phyloP scores from a whole-genome alignment of 768 basidiomycete genomes.

The Leccinum imitatum region DNA sequence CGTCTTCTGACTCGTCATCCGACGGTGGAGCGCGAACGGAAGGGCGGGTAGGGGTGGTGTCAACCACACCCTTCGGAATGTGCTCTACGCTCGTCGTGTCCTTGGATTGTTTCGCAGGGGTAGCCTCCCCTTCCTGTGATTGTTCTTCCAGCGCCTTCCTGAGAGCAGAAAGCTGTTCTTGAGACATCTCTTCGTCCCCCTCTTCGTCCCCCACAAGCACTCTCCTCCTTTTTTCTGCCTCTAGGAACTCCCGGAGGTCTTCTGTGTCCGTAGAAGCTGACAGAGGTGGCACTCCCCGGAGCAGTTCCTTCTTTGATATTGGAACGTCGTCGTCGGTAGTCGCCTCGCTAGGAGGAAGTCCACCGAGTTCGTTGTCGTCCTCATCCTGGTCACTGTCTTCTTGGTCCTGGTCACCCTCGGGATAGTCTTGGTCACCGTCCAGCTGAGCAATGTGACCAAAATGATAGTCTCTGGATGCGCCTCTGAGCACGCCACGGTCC shows the following conservation, averaged over 20 bases:
- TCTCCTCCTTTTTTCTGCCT: conserved; percentile 56
- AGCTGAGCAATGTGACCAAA: conserved; percentile 53
- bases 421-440: conserved; percentile 39
- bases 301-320: conserved; percentile 33
- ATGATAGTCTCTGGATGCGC: conserved; percentile 38
- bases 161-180: conserved; percentile 16
- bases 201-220: conserved; percentile 36
- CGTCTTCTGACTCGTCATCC: conserved; percentile 47
- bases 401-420: conserved; percentile 40
- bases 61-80: conserved; percentile 4
- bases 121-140: conserved; percentile 10
- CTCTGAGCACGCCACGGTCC: conserved; percentile 66
- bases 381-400: conserved; percentile 54
- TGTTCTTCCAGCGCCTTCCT: conserved; percentile 19
- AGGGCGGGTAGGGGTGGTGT: conserved; percentile 19
- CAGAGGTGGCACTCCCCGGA: conserved; percentile 44
- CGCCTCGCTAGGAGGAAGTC: conserved; percentile 38
- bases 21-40: conserved; percentile 6
- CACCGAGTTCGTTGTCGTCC: conserved; percentile 56
- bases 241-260: conserved; percentile 65
- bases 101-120: conserved; percentile 4
- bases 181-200: conserved; percentile 27
- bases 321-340: conserved; percentile 28
- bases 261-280: conserved; percentile 51
- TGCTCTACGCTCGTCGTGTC: conserved; percentile 5